Evolutionary conservation across 2,329 filamentous ascomycete species (phyloP).

Genomic region (Arthroderma uncinatum): DNA sequence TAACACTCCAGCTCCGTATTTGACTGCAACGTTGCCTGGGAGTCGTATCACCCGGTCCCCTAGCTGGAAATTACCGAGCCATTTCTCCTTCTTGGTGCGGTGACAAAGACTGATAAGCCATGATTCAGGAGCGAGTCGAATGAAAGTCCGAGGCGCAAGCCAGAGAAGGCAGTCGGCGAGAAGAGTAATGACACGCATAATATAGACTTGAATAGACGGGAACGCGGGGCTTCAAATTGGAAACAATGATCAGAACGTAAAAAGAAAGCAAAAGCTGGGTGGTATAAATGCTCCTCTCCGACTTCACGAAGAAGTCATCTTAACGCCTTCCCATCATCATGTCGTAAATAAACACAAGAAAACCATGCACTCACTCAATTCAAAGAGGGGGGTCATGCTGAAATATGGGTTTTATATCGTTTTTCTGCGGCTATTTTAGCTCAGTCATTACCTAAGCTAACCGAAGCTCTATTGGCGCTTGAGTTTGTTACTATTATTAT

Average conservation of each 20-base stretch:
- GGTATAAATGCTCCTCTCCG: too few species aligned
- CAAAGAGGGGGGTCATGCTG: neutral
- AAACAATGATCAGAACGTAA: neutral
- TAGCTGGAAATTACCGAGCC: neutral
- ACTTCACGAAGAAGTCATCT: too few species aligned
- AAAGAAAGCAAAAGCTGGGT: neutral
- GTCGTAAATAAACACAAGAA: neutral
- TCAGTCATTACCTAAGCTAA: neutral
- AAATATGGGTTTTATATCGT: neutral
- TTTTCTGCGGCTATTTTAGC: neutral
- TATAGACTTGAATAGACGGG: neutral
- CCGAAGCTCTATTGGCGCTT: neutral
- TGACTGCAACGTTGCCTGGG: conserved; percentile 14
- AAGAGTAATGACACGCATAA: neutral
- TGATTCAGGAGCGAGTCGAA: conserved; percentile 4
- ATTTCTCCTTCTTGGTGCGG: neutral
- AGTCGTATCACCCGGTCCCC: conserved; percentile 13
- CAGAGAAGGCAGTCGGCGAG: neutral
- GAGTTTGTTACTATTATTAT: neutral
- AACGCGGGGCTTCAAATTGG: too few species aligned
- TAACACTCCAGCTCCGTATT: conserved; percentile 16
- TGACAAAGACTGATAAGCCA: conserved; percentile 7
- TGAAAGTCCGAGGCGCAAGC: neutral
- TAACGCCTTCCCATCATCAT: too few species aligned
- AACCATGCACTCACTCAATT: neutral